Evolutionary conservation across 1,139 yeast species (phyloP).

Genomic region (Sugiyamaella xylanicola): DNA sequence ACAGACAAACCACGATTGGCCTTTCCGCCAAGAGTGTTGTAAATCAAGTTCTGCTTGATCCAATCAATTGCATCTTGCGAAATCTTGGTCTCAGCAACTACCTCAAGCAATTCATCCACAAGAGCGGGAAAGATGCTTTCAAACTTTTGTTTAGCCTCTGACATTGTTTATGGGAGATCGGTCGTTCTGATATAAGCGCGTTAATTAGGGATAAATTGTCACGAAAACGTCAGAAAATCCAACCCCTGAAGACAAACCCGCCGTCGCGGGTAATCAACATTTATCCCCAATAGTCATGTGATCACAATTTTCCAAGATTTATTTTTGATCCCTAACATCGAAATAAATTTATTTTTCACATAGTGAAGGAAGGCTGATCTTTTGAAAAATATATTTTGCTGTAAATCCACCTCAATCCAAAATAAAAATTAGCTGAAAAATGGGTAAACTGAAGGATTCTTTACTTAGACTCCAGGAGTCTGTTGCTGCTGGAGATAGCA

Average conservation of each 20-base stretch:
- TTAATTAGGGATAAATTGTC: background rate
- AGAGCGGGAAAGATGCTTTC: constrained; percentile 73
- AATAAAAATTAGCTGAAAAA: constrained; percentile 6
- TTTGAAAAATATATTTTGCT: background rate
- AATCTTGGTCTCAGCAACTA: constrained; percentile 72
- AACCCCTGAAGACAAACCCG: background rate
- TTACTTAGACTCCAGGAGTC: constrained; percentile 15
- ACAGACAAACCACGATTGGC: constrained; percentile 95
- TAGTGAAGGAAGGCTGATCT: background rate
- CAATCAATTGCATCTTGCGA: constrained; percentile 85
- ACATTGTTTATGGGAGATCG: constrained; percentile 15
- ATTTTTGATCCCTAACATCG: constrained; percentile 10
- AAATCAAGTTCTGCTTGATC: constrained; percentile 72
- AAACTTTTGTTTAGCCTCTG: constrained; percentile 57
- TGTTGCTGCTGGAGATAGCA: constrained; percentile 14
- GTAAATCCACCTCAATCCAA: background rate
- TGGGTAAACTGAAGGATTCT: constrained; percentile 28
- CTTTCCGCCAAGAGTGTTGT: constrained; percentile 97
- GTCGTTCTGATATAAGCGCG: background rate
- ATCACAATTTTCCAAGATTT: background rate
- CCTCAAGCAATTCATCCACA: constrained; percentile 71
- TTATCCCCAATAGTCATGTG: background rate
- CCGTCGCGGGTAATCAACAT: background rate
- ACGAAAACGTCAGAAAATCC: background rate
- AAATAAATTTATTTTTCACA: constrained; percentile 14